A percentile compares a stretch with the other conserved stretches of the same genome.
Evolutionary conservation across 2,329 filamentous ascomycete species (phyloP).

Genomic region (Botrytis hyacinthi): DNA sequence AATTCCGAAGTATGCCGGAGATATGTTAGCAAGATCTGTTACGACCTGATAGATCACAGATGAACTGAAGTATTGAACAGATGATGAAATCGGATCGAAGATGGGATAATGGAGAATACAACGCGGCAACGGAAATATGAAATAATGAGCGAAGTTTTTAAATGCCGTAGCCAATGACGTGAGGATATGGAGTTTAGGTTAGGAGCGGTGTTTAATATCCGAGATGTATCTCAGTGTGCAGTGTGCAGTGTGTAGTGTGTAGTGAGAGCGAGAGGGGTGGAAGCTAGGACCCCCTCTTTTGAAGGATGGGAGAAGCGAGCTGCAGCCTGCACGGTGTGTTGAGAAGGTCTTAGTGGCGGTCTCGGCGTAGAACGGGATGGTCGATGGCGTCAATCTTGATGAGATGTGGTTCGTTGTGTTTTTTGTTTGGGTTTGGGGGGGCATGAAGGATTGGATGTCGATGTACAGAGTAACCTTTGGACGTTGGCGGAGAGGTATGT

Average conservation of each 20-base stretch:
- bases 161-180: not conserved
- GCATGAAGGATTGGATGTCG: not conserved
- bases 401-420: not conserved
- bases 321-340: not conserved
- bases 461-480: not conserved
- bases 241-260: not conserved
- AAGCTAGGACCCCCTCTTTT: constrained; percentile 6
- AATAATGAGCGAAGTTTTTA: not conserved
- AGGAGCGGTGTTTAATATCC: not conserved
- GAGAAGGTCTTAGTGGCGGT: not conserved
- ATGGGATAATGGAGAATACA: not conserved
- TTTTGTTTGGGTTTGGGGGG: not conserved
- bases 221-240: not conserved
- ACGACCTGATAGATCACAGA: not conserved
- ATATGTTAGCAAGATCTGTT: not conserved
- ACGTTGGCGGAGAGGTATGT: not conserved
- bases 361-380: not conserved
- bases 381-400: not conserved
- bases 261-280: constrained; percentile 5
- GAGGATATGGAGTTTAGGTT: no score
- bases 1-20: not conserved
- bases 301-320: constrained; percentile 10
- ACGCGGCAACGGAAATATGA: not conserved
- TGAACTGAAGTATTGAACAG: not conserved
- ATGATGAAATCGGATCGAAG: not conserved